phyloP scores from a whole-genome alignment of 2,329 filamentous ascomycete species.

The Trichoderma guizhouense region DNA sequence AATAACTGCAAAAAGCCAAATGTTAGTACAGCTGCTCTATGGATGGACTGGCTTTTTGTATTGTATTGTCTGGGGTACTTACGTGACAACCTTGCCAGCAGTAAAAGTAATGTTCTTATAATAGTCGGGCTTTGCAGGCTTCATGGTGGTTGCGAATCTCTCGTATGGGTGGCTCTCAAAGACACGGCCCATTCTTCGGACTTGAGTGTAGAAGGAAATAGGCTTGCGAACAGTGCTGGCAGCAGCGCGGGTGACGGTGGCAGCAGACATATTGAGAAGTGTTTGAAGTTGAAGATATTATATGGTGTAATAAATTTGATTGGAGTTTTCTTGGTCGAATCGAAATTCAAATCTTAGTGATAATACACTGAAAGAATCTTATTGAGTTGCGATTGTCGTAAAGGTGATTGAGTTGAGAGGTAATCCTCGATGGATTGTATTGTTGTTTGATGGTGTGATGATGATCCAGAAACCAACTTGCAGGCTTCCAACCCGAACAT shows the following conservation, averaged over 20 bases:
- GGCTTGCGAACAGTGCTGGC: constrained; percentile 7
- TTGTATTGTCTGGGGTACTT: background rate
- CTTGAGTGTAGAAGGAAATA: constrained; percentile 6
- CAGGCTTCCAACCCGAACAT: constrained; percentile 2
- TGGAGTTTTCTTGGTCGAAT: background rate
- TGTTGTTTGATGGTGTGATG: constrained; percentile 13
- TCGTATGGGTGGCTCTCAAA: constrained; percentile 12
- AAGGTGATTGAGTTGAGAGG: constrained; percentile 14
- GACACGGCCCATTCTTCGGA: constrained; percentile 12
- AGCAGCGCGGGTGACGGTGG: background rate
- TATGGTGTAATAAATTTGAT: background rate
- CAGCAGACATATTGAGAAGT: constrained; percentile 6
- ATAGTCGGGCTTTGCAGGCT: constrained; percentile 1
- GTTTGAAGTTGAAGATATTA: background rate
- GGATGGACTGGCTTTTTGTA: background rate
- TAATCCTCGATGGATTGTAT: constrained; percentile 5
- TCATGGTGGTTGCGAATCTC: background rate
- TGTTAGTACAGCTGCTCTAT: background rate
- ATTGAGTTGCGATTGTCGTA: background rate
- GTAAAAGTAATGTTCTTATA: background rate
- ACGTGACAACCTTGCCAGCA: constrained; percentile 10
- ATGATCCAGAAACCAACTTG: background rate
- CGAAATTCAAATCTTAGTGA: background rate
- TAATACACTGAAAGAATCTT: constrained; percentile 5
- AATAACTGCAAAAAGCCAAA: background rate